Base-by-base conservation (phyloP, 2,329 filamentous ascomycete genomes). In the Chalara sp. region DNA sequence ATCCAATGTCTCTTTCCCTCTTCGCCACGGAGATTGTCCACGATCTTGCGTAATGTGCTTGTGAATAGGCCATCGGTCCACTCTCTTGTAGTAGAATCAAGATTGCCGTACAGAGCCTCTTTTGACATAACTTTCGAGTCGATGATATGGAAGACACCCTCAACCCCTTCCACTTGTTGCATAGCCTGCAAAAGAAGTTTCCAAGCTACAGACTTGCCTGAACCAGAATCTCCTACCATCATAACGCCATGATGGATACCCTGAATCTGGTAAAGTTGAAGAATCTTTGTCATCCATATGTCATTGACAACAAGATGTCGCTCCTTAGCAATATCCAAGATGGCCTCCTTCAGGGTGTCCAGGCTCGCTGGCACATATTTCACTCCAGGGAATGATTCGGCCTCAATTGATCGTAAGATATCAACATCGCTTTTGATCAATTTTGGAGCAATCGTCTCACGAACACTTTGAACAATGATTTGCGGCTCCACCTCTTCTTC, bases 101-200 rank as follows among this genome's bases (percentile, higher is more conserved):
- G 78, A 61, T 84, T 96, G 65, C 93, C 93, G 64, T 99, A 99
- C 4, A 99, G 76, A 29, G 89, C 88, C 71, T 99, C 93, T 71
- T 99, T 99, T 48, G 91, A 96, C 93, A 99, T 99, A 68, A 99
- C 95, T 73, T 99, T 99, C 40, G 92, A 95, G 68, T 99, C 93
- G 61, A 99, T 99, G 51, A 99, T 88, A 65, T 99, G 93, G 58
- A 84, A 96, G 44, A 99, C 89, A 32, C 95, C 93, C 68, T 99
- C 95, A 6, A 95, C 78, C 29, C 86, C 85, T 67, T 99, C 93
- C 11, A 95, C 88, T 62, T 87, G 83, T 63, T 97, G 92, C 52
- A 99, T 72, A 12, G 95, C 93, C 63, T 95, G 87, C 21, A 99
- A 79, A 47, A 99, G 76, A 41, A 95, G 83, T 63, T 88, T 90